Base-by-base conservation (phyloP, 2,329 filamentous ascomycete genomes). In the Chaetomiaceae sp. region DNA sequence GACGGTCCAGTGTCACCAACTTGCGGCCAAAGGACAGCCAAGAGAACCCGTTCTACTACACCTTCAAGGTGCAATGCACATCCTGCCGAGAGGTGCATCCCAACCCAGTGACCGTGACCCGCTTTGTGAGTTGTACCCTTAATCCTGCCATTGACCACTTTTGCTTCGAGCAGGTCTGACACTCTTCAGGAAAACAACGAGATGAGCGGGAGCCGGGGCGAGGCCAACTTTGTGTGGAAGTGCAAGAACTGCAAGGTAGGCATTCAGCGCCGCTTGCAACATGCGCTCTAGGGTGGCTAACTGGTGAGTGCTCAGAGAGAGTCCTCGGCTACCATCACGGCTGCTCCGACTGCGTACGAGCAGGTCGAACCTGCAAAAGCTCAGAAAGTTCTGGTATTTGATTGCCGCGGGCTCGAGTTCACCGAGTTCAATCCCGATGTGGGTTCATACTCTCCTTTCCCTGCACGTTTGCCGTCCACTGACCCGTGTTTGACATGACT, bases 221-320 rank as follows among this genome's bases (percentile, higher is more conserved):
- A 97, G 67, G 93, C 93, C 51, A 97, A 97, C 68, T 98, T 98
- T 67, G 93, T 98, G n/a, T 98, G 93, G 91, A 90, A 83, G 66
- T 98, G 93, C 77, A 95, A 94, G 69, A 91, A 93, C 64, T 98
- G 93, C 82, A 94, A 93, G 54, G 54, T 49, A 41, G 11, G 20
- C 14, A n/a, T 20, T n/a, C 5, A 7, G 9, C 29, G 7, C 3
- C 7, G 6, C 9, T 7, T 19, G 11, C 12, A 12, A 12, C 8
- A 15, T 17, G 3, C 29, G 15, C 22, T 18, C 19, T 33, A 8
- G 12, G 14, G 29, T 18, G 8, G 44, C 45, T 19, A 42, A 46
- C 29, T 4, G 18, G 19, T 15, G 7, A 42, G 42, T 17, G 29
- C 14, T 18, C 54, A 90, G 87, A 77, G 86, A 65, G 86, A 93